Percentiles rank a stretch among this genome's conserved stretches.
Evolutionary conservation across 306 rosid genomes (phyloP).

Genomic region (Prunus campanulata): DNA sequence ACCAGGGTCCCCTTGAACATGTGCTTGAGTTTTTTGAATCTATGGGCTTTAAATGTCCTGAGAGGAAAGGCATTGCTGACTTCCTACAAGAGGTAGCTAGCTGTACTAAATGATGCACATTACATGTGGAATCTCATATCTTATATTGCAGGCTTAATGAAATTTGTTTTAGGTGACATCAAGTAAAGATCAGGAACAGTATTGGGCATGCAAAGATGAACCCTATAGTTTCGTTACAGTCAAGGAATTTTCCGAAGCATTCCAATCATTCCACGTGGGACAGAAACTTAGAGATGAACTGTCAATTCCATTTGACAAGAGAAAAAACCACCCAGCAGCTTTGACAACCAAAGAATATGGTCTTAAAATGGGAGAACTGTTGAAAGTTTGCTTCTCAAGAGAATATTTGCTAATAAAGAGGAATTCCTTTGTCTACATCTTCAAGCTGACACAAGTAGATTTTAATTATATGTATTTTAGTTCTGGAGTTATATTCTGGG

Average conservation of each 20-base stretch:
- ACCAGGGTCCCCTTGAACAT: conserved; percentile 42
- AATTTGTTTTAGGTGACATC: conserved; percentile 43
- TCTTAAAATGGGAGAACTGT: conserved; percentile 24
- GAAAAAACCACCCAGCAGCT: conserved; percentile 45
- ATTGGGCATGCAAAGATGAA: conserved; percentile 32
- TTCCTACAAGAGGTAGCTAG: conserved; percentile 44
- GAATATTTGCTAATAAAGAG: conserved; percentile 47
- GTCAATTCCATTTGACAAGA: conserved; percentile 35
- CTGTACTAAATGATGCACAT: background rate
- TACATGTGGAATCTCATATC: no score
- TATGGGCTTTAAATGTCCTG: conserved; percentile 45
- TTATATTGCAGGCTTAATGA: background rate
- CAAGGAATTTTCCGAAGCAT: conserved; percentile 33
- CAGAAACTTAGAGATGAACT: conserved; percentile 33
- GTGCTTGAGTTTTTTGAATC: conserved; percentile 40
- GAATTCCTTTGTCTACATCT: conserved; percentile 43
- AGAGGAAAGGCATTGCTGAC: conserved; percentile 47
- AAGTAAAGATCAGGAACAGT: conserved; percentile 48
- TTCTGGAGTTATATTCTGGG: background rate
- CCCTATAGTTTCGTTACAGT: conserved; percentile 32
- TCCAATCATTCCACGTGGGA: conserved; percentile 37
- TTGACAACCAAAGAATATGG: conserved; percentile 35
- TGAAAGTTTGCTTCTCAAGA: conserved; percentile 40
- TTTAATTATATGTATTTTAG: background rate
- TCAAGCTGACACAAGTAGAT: conserved; percentile 40